Conservation (phyloP, 345 rosid genomes). For the Euphorbia pulcherrima region DNA sequence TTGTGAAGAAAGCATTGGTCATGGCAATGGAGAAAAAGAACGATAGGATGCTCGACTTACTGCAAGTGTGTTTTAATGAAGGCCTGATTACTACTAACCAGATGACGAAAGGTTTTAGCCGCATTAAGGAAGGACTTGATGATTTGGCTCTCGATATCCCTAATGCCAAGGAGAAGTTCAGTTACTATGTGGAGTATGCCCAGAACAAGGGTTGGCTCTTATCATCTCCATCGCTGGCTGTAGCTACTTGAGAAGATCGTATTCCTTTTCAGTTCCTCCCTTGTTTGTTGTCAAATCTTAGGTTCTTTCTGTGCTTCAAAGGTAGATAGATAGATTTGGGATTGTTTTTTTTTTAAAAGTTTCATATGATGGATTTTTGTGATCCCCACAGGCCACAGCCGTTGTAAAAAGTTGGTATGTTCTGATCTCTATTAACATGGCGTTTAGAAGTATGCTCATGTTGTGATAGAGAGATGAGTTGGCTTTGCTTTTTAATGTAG, state of each 20-base stretch:
- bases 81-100: constrained; percentile 73
- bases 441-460: constrained; percentile 24
- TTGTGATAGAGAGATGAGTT: neutral
- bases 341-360: constrained; percentile 12
- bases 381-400: constrained; percentile 44
- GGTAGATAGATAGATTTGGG: constrained; percentile 35
- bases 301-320: constrained; percentile 11
- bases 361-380: constrained; percentile 32
- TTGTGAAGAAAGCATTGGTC: constrained; percentile 69
- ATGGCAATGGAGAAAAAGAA: constrained; percentile 61
- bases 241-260: constrained; percentile 37
- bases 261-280: constrained; percentile 18
- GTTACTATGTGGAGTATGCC: constrained; percentile 59
- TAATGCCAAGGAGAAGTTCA: constrained; percentile 77
- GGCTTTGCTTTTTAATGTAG: constrained; percentile 16
- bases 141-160: constrained; percentile 84
- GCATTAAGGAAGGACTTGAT: constrained; percentile 64
- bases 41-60: constrained; percentile 52
- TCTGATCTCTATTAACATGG: constrained; percentile 25
- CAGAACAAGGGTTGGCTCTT: constrained; percentile 79
- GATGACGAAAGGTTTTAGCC: constrained; percentile 70
- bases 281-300: constrained; percentile 31
- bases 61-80: constrained; percentile 49
- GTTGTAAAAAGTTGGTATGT: constrained; percentile 41
- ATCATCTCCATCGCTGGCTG: constrained; percentile 27